A percentile compares a stretch with the other conserved stretches of the same genome.
Conservation (phyloP, 768 basidiomycete species). For the Boletellus emodensis region DNA sequence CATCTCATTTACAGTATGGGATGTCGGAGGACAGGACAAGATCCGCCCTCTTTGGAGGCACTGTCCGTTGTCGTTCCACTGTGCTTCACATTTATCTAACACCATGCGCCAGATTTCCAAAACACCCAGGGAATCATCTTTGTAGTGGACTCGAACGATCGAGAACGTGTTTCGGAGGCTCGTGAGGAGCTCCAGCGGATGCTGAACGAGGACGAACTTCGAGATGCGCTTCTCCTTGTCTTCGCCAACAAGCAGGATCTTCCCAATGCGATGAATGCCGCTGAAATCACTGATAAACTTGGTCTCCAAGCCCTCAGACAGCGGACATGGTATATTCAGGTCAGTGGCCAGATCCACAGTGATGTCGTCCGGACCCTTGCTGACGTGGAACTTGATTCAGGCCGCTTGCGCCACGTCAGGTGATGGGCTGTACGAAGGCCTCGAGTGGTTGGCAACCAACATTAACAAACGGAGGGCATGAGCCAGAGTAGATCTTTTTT, state of each 20-base stretch:
- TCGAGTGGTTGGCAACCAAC: constrained; percentile 94
- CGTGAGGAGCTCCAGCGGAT: constrained; percentile 99
- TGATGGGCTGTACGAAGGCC: constrained; percentile 97
- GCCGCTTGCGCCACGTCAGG: constrained; percentile 98
- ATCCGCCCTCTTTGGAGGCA: constrained; percentile 99
- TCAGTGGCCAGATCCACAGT: constrained; percentile 32
- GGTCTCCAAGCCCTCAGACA: constrained; percentile 96
- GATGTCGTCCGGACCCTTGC: constrained; percentile 1
- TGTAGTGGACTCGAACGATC: constrained; percentile 98
- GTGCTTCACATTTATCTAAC: constrained; percentile 10
- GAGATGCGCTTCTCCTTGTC: constrained; percentile 96
- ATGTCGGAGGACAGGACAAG: constrained; percentile 99
- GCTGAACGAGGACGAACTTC: constrained; percentile 99
- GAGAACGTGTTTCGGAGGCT: constrained; percentile 98
- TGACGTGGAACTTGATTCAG: constrained; percentile 39
- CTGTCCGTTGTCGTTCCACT: constrained; percentile 59
- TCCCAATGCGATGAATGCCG: constrained; percentile 99
- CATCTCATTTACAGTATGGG: constrained; percentile 99
- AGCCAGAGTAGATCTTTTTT: constrained; percentile 30
- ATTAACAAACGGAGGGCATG: constrained; percentile 76
- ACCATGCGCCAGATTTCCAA: constrained; percentile 81
- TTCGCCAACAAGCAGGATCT: constrained; percentile 99
- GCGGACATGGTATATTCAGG: constrained; percentile 98
- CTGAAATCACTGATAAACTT: constrained; percentile 99
- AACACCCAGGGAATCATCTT: constrained; percentile 99